Evolutionary conservation across 2,329 filamentous ascomycete species (phyloP), one percentile per base, ranked within the genome.

Genomic region (Alternaria ethzedia): DNA sequence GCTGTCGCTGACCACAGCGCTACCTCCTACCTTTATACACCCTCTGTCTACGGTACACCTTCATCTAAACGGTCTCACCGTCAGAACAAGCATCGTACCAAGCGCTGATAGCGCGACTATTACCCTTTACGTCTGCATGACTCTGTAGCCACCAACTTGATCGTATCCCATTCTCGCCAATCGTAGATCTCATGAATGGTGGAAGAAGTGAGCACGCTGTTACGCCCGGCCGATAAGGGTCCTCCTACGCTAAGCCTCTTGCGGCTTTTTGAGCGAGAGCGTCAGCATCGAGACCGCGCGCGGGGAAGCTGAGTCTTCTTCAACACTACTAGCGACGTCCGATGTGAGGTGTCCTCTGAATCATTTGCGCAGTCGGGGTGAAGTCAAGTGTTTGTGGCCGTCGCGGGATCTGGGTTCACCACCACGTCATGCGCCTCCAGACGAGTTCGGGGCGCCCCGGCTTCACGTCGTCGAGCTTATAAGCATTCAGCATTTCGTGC

Each of bases 241-340:
- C 28, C 12, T 47, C 15, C 5, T 13, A 47, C 55, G 41, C 63
- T 65, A 65, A 20, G 25, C 63, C 52, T 30, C 46, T 63, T 65
- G 63, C 63, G 63, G 63, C 63, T 65, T 57, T 63, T 57, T 65
- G 60, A 47, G 57, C 63, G 63, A 65, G 44, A 60, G 6, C 7
- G 49, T 52, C 30, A 36, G 49, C 49, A 52, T 36, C 9, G 30
- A 36, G 13, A 15, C 28, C 20, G 30, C 17, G 20, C 5, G 28
- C 13, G 20, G 12, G 13, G 36, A n/a, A n/a, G n/a, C n/a, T n/a
- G n/a, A n/a, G n/a, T n/a, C n/a, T n/a, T n/a, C n/a, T n/a, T n/a
- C n/a, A n/a, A n/a, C n/a, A n/a, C n/a, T n/a, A n/a, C n/a, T n/a
- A n/a, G n/a, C n/a, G n/a, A n/a, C n/a, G n/a, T n/a, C n/a, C n/a